Conservation (phyloP, 768 basidiomycete genomes). For the Cyclocybe aegerita region DNA sequence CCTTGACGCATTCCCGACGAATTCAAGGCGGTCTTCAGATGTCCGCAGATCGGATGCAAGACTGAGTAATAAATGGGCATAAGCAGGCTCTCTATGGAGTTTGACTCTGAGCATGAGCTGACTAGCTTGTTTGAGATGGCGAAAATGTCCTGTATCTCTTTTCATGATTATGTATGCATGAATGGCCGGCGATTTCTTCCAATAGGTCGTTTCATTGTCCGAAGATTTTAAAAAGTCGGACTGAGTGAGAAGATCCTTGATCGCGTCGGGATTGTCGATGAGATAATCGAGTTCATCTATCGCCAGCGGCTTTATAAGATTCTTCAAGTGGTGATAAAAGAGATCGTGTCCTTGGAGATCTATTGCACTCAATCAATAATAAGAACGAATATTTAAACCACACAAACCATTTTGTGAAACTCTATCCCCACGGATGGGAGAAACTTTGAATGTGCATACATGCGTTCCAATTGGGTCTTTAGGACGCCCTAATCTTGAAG, state of each 20-base stretch:
- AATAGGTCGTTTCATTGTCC: not conserved
- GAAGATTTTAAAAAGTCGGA: not conserved
- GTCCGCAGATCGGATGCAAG: constrained; percentile 1
- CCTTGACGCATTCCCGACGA: not conserved
- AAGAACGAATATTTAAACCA: not conserved
- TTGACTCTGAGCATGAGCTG: not conserved
- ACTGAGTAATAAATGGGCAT: constrained; percentile 1
- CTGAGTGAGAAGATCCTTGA: not conserved
- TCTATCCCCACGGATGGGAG: not conserved
- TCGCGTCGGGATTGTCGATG: not conserved
- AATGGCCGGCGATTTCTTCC: constrained; percentile 6
- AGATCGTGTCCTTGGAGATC: not conserved
- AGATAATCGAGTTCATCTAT: not conserved
- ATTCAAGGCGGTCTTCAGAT: not conserved
- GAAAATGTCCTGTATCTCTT: not conserved
- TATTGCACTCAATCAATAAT: not conserved
- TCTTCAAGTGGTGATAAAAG: constrained; percentile 1
- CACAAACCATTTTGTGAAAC: not conserved
- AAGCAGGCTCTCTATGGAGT: constrained; percentile 9
- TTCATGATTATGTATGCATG: constrained; percentile 4
- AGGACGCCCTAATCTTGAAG: not conserved
- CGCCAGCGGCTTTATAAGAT: not conserved
- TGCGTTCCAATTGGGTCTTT: constrained; percentile 1
- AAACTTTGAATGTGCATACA: constrained; percentile 4
- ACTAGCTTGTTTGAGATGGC: not conserved